Evolutionary conservation across 1,284 basidiomycete species (phyloP).

Genomic region (Cutaneotrichosporon cutaneum): DNA sequence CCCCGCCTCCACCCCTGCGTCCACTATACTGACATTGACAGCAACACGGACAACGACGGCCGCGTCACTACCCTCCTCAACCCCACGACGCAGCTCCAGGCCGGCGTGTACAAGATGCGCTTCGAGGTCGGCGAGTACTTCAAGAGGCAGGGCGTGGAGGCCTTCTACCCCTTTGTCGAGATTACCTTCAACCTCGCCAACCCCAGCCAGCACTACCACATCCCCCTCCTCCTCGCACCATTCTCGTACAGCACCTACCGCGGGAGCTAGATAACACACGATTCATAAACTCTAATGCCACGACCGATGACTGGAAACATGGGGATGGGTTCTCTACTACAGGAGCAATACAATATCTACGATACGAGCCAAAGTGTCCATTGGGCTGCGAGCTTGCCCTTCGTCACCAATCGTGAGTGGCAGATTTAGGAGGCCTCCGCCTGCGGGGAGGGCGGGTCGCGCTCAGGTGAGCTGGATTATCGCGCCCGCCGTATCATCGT

Average conservation of each 20-base stretch:
- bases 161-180: slow-evolving; percentile 75
- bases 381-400: not conserved
- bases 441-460: no score
- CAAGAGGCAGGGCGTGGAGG: slow-evolving; percentile 60
- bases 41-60: slow-evolving; percentile 76
- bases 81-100: slow-evolving; percentile 59
- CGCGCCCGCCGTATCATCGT: not conserved
- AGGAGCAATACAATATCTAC: slow-evolving; percentile 6
- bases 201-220: slow-evolving; percentile 79
- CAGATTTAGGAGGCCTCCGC: no score
- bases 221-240: slow-evolving; percentile 85
- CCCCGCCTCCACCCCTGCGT: not conserved
- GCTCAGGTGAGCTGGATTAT: no score
- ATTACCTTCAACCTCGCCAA: slow-evolving; percentile 70
- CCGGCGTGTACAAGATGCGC: slow-evolving; percentile 75
- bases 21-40: slow-evolving; percentile 40
- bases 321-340: not conserved
- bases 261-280: slow-evolving; percentile 61
- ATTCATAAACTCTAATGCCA: slow-evolving; percentile 4
- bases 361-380: not conserved
- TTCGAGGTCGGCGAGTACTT: slow-evolving; percentile 85
- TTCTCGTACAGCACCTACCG: slow-evolving; percentile 90
- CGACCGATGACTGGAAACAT: not conserved
- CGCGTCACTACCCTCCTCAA: slow-evolving; percentile 69
- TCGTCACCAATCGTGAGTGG: not conserved